Percentiles rank a stretch among this genome's conserved stretches.
These are phyloP conservation scores for Allium fistulosum DNA, from an alignment of 106 monocot species.

Conservation along the genomic window DNA sequence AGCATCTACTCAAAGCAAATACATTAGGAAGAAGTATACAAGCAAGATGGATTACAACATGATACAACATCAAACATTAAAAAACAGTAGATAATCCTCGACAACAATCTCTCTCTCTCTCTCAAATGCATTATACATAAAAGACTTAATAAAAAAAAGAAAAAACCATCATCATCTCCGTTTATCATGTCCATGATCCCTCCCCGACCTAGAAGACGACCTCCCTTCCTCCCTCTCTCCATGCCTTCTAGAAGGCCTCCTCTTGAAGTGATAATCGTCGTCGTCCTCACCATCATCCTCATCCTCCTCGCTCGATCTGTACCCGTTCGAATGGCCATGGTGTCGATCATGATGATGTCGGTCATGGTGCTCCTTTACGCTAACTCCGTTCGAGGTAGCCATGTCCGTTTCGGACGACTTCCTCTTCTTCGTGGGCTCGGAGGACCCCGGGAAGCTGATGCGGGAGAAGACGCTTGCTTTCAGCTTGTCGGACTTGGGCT, in stretches of 20 bases:
- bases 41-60: too few relatives aligned
- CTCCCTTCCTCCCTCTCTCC: not conserved
- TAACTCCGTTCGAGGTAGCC: not conserved
- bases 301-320: slow-evolving; percentile 20
- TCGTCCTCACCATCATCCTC: slow-evolving; percentile 22
- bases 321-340: not conserved
- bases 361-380: slow-evolving; percentile 22
- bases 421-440: slow-evolving; percentile 10
- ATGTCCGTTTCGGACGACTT: slow-evolving; percentile 9
- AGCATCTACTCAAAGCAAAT: not conserved
- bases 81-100: too few relatives aligned
- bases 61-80: too few relatives aligned
- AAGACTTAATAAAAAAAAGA: not conserved
- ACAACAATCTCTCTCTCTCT: too few relatives aligned
- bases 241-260: not conserved
- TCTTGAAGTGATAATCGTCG: not conserved
- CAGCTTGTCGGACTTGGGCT: slow-evolving; percentile 16
- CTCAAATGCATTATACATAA: not conserved
- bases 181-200: not conserved
- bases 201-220: not conserved
- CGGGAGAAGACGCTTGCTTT: slow-evolving; percentile 77
- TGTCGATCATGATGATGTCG: not conserved
- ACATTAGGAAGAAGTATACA: not conserved
- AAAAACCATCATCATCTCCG: not conserved
- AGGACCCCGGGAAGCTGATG: slow-evolving; percentile 44